Percentiles rank a stretch among this genome's conserved stretches.
These are phyloP conservation scores for Cladorrhinum sp. DNA, from an alignment of 2,329 filamentous ascomycete species.

Conservation along the genomic window DNA sequence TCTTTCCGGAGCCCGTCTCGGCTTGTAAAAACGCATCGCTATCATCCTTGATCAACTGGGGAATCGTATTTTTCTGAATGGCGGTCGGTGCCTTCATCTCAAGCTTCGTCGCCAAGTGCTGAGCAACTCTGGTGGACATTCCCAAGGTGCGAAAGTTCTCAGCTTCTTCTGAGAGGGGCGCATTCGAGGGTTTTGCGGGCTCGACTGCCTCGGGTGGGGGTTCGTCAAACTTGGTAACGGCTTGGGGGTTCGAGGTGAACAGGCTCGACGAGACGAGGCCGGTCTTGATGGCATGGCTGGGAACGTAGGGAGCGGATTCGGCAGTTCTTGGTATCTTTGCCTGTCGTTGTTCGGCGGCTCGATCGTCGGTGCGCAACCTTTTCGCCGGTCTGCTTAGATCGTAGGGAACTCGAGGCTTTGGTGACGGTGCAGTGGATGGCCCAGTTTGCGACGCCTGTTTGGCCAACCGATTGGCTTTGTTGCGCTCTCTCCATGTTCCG, in stretches of 20 bases:
- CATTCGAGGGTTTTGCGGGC: conserved; percentile 77
- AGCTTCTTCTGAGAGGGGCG: conserved; percentile 77
- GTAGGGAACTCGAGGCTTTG: conserved; percentile 18
- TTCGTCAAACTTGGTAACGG: conserved; percentile 60
- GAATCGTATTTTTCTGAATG: conserved; percentile 87
- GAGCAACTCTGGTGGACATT: conserved; percentile 73
- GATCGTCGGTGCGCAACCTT: conserved; percentile 29
- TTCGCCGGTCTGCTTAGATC: conserved; percentile 30
- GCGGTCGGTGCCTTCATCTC: conserved; percentile 86
- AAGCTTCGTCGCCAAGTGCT: conserved; percentile 81
- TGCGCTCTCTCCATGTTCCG: conserved; percentile 87
- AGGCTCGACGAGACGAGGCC: conserved; percentile 74
- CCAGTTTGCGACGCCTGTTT: conserved; percentile 32
- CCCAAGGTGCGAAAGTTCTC: conserved; percentile 85
- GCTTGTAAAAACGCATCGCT: conserved; percentile 94
- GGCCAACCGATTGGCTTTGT: conserved; percentile 68
- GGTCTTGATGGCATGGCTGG: conserved; percentile 30
- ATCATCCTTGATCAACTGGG: conserved; percentile 74
- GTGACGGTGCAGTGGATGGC: conserved; percentile 29
- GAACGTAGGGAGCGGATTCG: conserved; percentile 29
- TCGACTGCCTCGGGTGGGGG: conserved; percentile 45
- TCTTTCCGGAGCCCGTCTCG: conserved; percentile 96
- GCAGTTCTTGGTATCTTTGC: conserved; percentile 29
- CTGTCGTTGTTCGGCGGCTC: conserved; percentile 22
- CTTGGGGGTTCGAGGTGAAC: conserved; percentile 82